Evolutionary conservation across 1,284 basidiomycete genomes (phyloP).

Genomic region (Fomes fomentarius): DNA sequence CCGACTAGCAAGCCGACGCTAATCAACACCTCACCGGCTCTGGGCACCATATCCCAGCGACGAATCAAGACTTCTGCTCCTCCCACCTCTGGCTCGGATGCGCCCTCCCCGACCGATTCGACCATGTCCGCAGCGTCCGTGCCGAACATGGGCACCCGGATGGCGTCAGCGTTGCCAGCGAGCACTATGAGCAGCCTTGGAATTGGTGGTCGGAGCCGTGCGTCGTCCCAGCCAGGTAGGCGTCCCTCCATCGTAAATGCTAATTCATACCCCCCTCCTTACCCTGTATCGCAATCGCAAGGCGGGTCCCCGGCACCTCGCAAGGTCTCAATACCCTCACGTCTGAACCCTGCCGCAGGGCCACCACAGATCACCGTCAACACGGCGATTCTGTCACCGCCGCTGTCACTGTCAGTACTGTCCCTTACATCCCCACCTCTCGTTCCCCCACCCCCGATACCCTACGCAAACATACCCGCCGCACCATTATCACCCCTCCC

Average conservation of each 20-base stretch:
- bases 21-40: conserved; percentile 60
- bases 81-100: conserved; percentile 45
- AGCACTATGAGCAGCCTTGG: conserved; percentile 37
- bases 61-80: conserved; percentile 65
- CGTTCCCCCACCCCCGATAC: conserved; percentile 53
- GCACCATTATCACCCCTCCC: conserved; percentile 79
- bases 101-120: conserved; percentile 62
- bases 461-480: conserved; percentile 60
- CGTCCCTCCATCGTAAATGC: conserved; percentile 50
- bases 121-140: conserved; percentile 46
- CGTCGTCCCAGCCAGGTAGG: conserved; percentile 71
- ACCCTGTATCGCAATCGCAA: conserved; percentile 34
- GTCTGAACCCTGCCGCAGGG: conserved; percentile 52
- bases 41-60: conserved; percentile 73
- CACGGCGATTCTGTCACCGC: conserved; percentile 51
- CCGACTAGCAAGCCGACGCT: conserved; percentile 36
- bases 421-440: conserved; percentile 39
- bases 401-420: conserved; percentile 30
- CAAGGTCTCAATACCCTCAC: conserved; percentile 65
- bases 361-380: conserved; percentile 53
- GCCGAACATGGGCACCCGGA: conserved; percentile 38
- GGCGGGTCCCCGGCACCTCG: conserved; percentile 45
- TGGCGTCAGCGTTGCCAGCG: conserved; percentile 47
- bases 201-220: conserved; percentile 57
- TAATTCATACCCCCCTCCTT: conserved; percentile 29